Conservation (phyloP, 1,284 basidiomycete genomes). For the Cryptococcus floricola region DNA sequence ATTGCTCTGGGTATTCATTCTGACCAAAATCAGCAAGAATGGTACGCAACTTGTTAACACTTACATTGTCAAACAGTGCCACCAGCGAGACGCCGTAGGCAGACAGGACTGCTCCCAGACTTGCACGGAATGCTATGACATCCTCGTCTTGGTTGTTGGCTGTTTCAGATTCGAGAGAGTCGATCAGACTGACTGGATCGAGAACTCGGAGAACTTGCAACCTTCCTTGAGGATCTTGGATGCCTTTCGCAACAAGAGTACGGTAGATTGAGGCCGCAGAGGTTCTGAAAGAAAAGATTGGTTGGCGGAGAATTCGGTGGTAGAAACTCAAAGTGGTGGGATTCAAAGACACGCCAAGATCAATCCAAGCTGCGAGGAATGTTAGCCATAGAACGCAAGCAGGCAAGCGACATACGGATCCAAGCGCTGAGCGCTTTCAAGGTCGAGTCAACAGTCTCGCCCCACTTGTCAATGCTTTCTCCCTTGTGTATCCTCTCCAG, state of each 20-base stretch:
- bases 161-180: slow-evolving; percentile 73
- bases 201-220: slow-evolving; percentile 85
- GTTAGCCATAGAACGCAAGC: not conserved
- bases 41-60: slow-evolving; percentile 39
- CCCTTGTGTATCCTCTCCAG: slow-evolving; percentile 55
- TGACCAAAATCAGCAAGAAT: not conserved
- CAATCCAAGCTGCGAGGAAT: slow-evolving; percentile 80
- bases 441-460: slow-evolving; percentile 83
- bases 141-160: slow-evolving; percentile 64
- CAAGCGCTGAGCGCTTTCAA: slow-evolving; percentile 89
- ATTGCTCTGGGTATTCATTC: slow-evolving; percentile 51
- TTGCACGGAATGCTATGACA: slow-evolving; percentile 83
- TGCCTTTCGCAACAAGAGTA: slow-evolving; percentile 83
- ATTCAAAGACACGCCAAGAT: slow-evolving; percentile 92
- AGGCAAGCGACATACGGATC: slow-evolving; percentile 64
- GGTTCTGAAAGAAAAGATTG: slow-evolving; percentile 67
- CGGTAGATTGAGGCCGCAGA: slow-evolving; percentile 76
- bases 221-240: slow-evolving; percentile 89
- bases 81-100: slow-evolving; percentile 77
- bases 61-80: slow-evolving; percentile 74
- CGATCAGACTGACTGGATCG: slow-evolving; percentile 73
- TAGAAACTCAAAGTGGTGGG: slow-evolving; percentile 81
- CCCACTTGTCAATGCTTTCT: slow-evolving; percentile 58
- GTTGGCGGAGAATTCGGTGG: slow-evolving; percentile 80
- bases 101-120: slow-evolving; percentile 80